Base-by-base conservation (phyloP, 352 stramenopile genomes). In the Phytophthora macrochlamydospora region DNA sequence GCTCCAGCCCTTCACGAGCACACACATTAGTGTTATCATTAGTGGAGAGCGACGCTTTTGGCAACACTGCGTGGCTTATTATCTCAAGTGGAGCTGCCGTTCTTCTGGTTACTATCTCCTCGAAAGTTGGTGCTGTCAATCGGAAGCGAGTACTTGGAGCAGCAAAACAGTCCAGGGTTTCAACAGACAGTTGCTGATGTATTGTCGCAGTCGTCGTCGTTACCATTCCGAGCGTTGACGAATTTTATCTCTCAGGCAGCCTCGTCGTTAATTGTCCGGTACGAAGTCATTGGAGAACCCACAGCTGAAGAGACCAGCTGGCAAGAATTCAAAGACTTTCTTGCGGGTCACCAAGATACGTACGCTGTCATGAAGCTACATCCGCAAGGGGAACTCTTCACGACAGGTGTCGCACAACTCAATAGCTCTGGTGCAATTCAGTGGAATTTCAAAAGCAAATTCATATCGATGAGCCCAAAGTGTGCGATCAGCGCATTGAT, bases 351-450 rank as follows among this genome's bases (percentile, higher is more conserved):
- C 4, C 80, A 92, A 52, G 75, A 91, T 37, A 76, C 66, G 2
- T 94, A 92, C 53, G 85, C 85, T 0, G 44, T 90, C 9, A 44
- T 95, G 11, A 68, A 91, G 40, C 28, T 95, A 0, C 67, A 77
- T 14, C 87, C 87, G n/a, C 84, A 95, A 55, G 85, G 85, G 7
- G 71, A 90, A 38, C 40, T 73, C 3, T 91, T 90, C 53, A 62
- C 73, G 1, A 93, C 87, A 1, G 56, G 56, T 9, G 67, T 91
- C 0, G 73, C 87, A 35, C 69, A 69, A 38, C 75, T 71, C 4
- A 85, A 76, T 46, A 65, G 70, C 0, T 90, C 75, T 35, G 78
- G 83, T 7, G 76, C 83, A 1, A 74, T 79, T 1, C 74, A 76
- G 35, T 95, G 87, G 87, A 82, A 88, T 35, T 87, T 81, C 37